Base-by-base conservation (phyloP, 2,329 filamentous ascomycete species). In the Cryphonectria carpinicola region DNA sequence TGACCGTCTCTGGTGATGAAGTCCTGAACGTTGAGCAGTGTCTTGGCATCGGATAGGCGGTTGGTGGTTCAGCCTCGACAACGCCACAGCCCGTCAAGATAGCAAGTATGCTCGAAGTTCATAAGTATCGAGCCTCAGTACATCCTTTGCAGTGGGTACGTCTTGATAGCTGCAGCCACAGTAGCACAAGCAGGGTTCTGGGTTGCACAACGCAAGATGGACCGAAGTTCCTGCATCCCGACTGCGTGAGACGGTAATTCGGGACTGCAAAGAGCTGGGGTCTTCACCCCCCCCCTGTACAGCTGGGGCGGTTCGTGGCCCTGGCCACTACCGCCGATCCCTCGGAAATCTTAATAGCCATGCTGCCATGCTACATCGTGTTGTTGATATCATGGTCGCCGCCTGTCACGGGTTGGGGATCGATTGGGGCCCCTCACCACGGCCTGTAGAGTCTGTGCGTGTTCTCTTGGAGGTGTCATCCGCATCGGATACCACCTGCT, bases 241-340 rank as follows among this genome's bases (percentile, higher is more conserved):
- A 41, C 68, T 35, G n/a, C 43, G 37, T 62, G 66, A 62, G 52
- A 62, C 65, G 65, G 68, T 58, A 67, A 56, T 70, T 68, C 71
- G 68, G 71, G 68, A 72, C 17, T 25, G 43, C 58, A 71, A 28
- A 68, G 69, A 56, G 69, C 68, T 67, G 67, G 67, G 65, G 66
- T 52, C 58, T 64, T 60, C 52, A 37, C 66, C 66, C 52, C 37
- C 68, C 52, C 71, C 71, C 69, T 68, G 70, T 43, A 49, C 54
- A 32, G 14, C 63, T 41, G 39, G 46, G 61, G 65, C 68, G 66
- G 65, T 54, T 65, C 37, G 39, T 32, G 61, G 46, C 66, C 60
- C 65, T 65, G 61, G 54, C 61, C 61, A 66, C 61, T 46, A 37
- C 35, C 63, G 37, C 62, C 35, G 19, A 61, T 68, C 54, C 54